Percentiles rank a stretch among this genome's conserved stretches.
Evolutionary conservation across 495 filamentous ascomycete genomes (phyloP).

Genomic region (Trichoderma erinaceum): DNA sequence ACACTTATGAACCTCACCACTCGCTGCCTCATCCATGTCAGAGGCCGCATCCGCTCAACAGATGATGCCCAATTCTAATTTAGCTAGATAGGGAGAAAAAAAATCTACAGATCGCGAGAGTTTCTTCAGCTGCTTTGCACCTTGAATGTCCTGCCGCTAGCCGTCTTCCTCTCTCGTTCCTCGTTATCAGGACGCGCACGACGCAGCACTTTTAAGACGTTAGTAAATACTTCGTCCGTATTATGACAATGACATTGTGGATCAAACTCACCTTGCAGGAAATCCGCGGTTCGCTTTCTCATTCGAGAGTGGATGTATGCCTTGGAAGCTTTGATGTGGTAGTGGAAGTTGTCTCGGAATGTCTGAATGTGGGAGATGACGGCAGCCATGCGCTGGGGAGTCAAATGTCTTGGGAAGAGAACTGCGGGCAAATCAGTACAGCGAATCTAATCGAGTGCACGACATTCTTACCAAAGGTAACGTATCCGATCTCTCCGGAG

Average conservation of each 20-base stretch:
- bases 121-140: slow-evolving; percentile 37
- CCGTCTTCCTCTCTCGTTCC: slow-evolving; percentile 97
- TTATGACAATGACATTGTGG: neutral
- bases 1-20: neutral
- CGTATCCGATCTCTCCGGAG: slow-evolving; percentile 82
- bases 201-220: slow-evolving; percentile 59
- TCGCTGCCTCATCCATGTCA: neutral
- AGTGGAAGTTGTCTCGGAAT: slow-evolving; percentile 99
- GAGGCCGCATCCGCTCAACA: slow-evolving; percentile 3
- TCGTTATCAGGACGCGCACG: slow-evolving; percentile 89
- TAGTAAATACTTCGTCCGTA: slow-evolving; percentile 18
- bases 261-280: slow-evolving; percentile 71
- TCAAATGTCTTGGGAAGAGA: slow-evolving; percentile 91
- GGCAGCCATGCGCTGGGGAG: slow-evolving; percentile 79
- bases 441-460: neutral
- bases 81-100: neutral
- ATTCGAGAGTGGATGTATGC: slow-evolving; percentile 98
- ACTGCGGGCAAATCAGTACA: slow-evolving; percentile 48
- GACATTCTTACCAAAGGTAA: slow-evolving; percentile 77
- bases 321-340: slow-evolving; percentile 99
- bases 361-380: slow-evolving; percentile 99
- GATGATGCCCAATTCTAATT: neutral
- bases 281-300: slow-evolving; percentile 93
- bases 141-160: slow-evolving; percentile 90
- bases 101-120: neutral